phyloP scores from a whole-genome alignment of 2,329 filamentous ascomycete species.

The Plectosphaerella cucumerina region DNA sequence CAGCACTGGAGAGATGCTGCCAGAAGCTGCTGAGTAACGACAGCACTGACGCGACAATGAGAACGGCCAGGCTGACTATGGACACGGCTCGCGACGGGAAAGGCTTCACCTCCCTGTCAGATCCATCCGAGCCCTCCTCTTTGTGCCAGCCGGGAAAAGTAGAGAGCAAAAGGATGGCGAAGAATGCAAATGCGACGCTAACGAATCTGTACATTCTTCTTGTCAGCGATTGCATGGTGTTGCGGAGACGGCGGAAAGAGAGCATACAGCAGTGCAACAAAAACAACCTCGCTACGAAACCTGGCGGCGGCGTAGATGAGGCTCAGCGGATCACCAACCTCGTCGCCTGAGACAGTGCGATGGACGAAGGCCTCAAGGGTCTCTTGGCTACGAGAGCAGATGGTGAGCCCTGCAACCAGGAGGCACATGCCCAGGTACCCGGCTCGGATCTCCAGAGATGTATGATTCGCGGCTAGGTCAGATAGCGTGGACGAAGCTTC shows the following conservation, averaged over 20 bases:
- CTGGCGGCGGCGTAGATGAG: conserved; percentile 94
- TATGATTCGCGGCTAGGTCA: conserved; percentile 76
- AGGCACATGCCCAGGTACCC: conserved; percentile 98
- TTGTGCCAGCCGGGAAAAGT: conserved; percentile 98
- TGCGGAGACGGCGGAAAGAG: neutral
- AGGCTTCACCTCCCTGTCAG: conserved; percentile 85
- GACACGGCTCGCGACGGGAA: conserved; percentile 91
- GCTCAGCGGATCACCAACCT: conserved; percentile 78
- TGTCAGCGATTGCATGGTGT: conserved; percentile 9
- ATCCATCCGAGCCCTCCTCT: conserved; percentile 74
- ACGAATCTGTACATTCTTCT: conserved; percentile 64
- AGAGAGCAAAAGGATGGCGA: conserved; percentile 89
- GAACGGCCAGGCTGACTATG: conserved; percentile 87
- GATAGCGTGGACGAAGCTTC: conserved; percentile 79
- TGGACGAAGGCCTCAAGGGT: conserved; percentile 81
- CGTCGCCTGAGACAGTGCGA: conserved; percentile 65
- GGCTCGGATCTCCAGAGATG: conserved; percentile 82
- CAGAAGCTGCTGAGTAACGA: conserved; percentile 71
- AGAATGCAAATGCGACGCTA: conserved; percentile 93
- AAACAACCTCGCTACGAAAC: conserved; percentile 98
- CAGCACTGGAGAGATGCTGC: conserved; percentile 95
- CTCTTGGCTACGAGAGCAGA: conserved; percentile 96
- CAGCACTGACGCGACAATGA: conserved; percentile 73
- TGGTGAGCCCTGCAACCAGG: conserved; percentile 82
- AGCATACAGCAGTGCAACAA: conserved; percentile 88